These are phyloP conservation scores for Mucor indicus DNA, from an alignment of 371 early-diverging fungal species.

Conservation along the genomic window DNA sequence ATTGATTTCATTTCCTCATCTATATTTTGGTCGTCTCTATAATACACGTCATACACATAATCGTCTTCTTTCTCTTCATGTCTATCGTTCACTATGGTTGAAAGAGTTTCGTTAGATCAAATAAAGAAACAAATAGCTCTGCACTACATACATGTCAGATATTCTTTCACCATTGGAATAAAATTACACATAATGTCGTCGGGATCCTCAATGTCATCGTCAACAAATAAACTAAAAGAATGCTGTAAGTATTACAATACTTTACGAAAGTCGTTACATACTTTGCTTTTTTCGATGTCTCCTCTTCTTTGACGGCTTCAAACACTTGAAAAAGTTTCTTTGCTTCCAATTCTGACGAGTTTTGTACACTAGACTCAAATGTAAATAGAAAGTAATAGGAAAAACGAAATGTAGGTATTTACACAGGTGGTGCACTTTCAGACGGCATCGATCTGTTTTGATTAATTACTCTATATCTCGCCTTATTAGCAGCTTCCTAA, in stretches of 20 bases:
- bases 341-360: conserved; percentile 31
- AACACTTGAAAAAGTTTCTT: conserved; percentile 61
- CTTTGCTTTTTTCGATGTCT: conserved; percentile 32
- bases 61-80: conserved; percentile 44
- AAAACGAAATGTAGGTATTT: too few relatives aligned
- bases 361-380: conserved; percentile 26
- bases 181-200: conserved; percentile 71
- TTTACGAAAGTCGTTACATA: conserved; percentile 1
- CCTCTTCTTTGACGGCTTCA: conserved; percentile 67
- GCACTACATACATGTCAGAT: conserved; percentile 50
- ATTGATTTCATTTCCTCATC: conserved; percentile 14
- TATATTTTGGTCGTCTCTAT: conserved; percentile 44
- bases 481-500: conserved; percentile 43
- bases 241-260: not conserved
- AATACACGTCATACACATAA: conserved; percentile 62
- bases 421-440: conserved; percentile 26
- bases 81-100: conserved; percentile 29
- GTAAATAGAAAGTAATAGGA: not conserved
- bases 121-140: not conserved
- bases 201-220: conserved; percentile 37
- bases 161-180: conserved; percentile 73
- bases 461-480: conserved; percentile 59
- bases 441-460: conserved; percentile 42
- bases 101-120: not conserved
- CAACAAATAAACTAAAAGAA: conserved; percentile 23